These are phyloP conservation scores for Aspergillus quadrilineatus DNA, from an alignment of 2,329 filamentous ascomycete genomes.

Conservation along the genomic window DNA sequence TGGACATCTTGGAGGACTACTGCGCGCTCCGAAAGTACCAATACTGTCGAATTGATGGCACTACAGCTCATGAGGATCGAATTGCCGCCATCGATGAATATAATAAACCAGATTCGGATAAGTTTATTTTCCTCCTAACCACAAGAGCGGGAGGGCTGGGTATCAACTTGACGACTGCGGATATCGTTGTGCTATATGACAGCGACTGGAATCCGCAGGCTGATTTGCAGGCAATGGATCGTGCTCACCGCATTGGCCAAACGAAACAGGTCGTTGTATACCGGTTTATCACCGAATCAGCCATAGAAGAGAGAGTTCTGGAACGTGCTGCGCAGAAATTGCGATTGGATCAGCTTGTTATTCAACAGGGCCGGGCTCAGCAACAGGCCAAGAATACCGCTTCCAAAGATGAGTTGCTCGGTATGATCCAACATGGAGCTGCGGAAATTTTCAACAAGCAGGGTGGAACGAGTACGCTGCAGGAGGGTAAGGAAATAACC, in stretches of 20 bases:
- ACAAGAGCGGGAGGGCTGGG: slow-evolving; percentile 93
- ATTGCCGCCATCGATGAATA: slow-evolving; percentile 98
- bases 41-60: slow-evolving; percentile 95
- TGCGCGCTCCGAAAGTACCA: slow-evolving; percentile 93
- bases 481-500: slow-evolving; percentile 63
- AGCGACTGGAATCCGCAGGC: slow-evolving; percentile 99
- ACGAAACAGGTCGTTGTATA: slow-evolving; percentile 98
- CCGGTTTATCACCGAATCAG: slow-evolving; percentile 94
- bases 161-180: slow-evolving; percentile 92
- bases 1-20: slow-evolving; percentile 97
- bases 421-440: slow-evolving; percentile 99
- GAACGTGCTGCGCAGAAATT: slow-evolving; percentile 96
- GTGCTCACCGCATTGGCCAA: slow-evolving; percentile 96
- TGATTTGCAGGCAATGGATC: slow-evolving; percentile 97
- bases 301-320: slow-evolving; percentile 96
- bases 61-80: slow-evolving; percentile 94
- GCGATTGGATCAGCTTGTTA: slow-evolving; percentile 92
- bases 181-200: slow-evolving; percentile 95
- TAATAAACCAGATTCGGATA: slow-evolving; percentile 92
- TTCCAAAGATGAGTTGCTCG: slow-evolving; percentile 92
- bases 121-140: slow-evolving; percentile 93
- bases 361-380: slow-evolving; percentile 94
- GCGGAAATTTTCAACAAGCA: slow-evolving; percentile 84
- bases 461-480: slow-evolving; percentile 61
- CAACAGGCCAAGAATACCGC: slow-evolving; percentile 85